phyloP scores from a whole-genome alignment of 2,329 filamentous ascomycete genomes.

The Dactylellina parvicollis region DNA sequence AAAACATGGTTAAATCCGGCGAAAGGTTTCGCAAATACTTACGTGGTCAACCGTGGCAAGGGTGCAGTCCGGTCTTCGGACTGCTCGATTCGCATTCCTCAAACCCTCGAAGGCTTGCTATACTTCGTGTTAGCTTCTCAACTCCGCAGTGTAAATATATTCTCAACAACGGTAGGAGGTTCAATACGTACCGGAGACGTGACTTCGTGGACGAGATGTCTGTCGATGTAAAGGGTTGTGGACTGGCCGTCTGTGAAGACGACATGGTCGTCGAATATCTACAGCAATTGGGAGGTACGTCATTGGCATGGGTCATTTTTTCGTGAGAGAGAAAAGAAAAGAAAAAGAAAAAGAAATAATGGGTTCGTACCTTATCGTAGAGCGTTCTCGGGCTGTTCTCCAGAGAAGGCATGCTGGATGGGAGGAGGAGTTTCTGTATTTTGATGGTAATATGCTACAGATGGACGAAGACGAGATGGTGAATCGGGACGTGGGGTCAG shows the following conservation, averaged over 20 bases:
- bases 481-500: not conserved
- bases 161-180: too few species aligned
- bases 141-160: slow-evolving; percentile 39
- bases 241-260: slow-evolving; percentile 92
- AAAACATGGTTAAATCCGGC: not conserved
- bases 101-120: slow-evolving; percentile 97
- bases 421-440: not conserved
- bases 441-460: not conserved
- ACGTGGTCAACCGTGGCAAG: slow-evolving; percentile 96
- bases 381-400: slow-evolving; percentile 35
- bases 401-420: slow-evolving; percentile 22
- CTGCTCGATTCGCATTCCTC: slow-evolving; percentile 84
- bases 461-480: not conserved
- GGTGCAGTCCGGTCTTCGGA: slow-evolving; percentile 95
- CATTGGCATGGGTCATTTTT: not conserved
- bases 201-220: slow-evolving; percentile 97
- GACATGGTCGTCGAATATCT: slow-evolving; percentile 93
- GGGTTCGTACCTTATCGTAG: slow-evolving; percentile 41
- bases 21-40: slow-evolving; percentile 62
- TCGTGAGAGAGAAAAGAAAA: not conserved
- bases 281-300: slow-evolving; percentile 4
- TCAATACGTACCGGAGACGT: slow-evolving; percentile 90
- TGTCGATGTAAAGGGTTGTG: slow-evolving; percentile 89
- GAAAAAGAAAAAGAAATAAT: not conserved
- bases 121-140: slow-evolving; percentile 55